Percentiles rank a stretch among this genome's conserved stretches.
These are phyloP conservation scores for Vaccinium corymbosum DNA, from an alignment of 148 eudicot genomes.

Conservation along the genomic window DNA sequence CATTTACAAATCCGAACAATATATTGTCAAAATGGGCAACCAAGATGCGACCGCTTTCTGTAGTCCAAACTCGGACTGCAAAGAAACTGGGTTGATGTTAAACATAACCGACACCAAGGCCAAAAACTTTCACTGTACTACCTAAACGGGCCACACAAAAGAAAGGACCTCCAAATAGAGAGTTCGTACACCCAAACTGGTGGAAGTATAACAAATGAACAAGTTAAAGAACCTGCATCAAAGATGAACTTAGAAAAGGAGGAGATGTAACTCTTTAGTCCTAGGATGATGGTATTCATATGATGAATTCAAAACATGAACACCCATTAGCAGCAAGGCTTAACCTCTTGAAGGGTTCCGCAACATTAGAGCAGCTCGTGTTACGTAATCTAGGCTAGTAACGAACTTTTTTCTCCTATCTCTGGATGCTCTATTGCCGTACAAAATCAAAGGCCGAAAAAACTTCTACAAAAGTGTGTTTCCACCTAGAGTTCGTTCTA, in stretches of 20 bases:
- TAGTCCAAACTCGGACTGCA: no score
- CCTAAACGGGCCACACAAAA: not conserved
- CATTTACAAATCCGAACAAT: no score
- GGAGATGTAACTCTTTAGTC: not conserved
- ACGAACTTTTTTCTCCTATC: not conserved
- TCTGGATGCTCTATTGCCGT: not conserved
- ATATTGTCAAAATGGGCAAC: no score
- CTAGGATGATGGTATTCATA: not conserved
- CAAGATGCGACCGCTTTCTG: no score
- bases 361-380: not conserved
- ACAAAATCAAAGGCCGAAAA: not conserved
- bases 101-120: no score
- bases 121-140: not conserved
- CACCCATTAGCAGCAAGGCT: not conserved
- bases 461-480: not conserved
- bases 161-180: not conserved
- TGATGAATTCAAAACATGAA: not conserved
- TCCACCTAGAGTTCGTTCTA: not conserved
- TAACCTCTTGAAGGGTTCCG: not conserved
- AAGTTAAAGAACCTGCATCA: not conserved
- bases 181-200: no score
- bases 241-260: not conserved
- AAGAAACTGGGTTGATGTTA: no score
- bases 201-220: not conserved
- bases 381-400: not conserved